Evolutionary conservation across 176 grass and related monocot species (phyloP), one percentile per base, ranked within the genome.

Genomic region (Oryza coarctata): DNA sequence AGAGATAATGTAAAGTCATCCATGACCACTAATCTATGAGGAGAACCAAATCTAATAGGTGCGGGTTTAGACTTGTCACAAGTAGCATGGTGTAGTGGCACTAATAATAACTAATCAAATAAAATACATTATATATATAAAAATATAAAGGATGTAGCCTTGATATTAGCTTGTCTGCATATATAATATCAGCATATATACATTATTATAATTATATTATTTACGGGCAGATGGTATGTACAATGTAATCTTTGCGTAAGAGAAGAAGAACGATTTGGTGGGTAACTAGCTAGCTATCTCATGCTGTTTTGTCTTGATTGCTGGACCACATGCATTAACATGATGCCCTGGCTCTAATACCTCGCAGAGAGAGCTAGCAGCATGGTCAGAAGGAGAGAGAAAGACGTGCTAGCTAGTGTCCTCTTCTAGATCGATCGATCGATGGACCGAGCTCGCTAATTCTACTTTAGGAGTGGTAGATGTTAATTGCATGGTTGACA

Each of bases 181-280:
- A 50, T 50, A 17, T 18, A 18, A 47, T 3, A 47, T 47, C 12
- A 15, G 44, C 15, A 50, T 45, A 45, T 45, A 50, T n/a, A n/a
- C n/a, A n/a, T n/a, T n/a, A n/a, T n/a, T n/a, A n/a, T n/a, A n/a
- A 55, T 55, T 70, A 58, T 39, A 7, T 60, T 36, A 27, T 38
- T 34, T n/a, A 71, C 70, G 49, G 33, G 15, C 23, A 47, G 39
- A 79, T 71, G 65, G 33, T 71, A 80, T n/a, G 79, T 9, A 70
- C 49, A 60, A 41, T 60, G 66, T 32, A 12, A 81, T 80, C 47
- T 81, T 81, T 81, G 47, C 14, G 50, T 20, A 68, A 38, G n/a
- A 57, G 65, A 38, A 57, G 62, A 32, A 30, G 75, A 79, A 12
- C 76, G 62, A 79, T 79, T 29, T 66, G 61, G 18, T 28, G 4